Conservation (phyloP, 441 rosid species). For the Erysimum cheiri region DNA sequence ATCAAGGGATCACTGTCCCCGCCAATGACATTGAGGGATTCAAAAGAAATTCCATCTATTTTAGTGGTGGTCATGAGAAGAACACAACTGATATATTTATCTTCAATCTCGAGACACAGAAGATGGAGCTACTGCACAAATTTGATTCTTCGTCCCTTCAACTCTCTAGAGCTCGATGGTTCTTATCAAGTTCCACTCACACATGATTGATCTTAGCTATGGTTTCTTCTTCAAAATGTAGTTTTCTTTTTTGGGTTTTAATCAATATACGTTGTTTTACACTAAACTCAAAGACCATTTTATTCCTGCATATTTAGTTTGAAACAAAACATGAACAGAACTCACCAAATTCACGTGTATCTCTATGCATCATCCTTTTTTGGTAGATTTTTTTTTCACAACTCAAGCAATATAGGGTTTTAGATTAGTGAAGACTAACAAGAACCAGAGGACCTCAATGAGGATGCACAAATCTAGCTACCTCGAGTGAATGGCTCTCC, state of each 20-base stretch:
- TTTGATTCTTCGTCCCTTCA: not conserved
- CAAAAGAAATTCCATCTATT: conserved; percentile 16
- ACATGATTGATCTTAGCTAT: not conserved
- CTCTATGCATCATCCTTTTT: too few species aligned
- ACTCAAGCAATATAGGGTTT: too few species aligned
- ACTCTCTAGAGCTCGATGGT: not conserved
- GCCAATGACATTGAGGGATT: conserved; percentile 13
- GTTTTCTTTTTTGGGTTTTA: not conserved
- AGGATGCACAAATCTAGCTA: too few species aligned
- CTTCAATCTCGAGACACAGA: not conserved
- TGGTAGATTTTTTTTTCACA: too few species aligned
- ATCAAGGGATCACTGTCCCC: conserved; percentile 24
- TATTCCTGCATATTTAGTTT: too few species aligned
- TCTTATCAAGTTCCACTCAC: conserved; percentile 10
- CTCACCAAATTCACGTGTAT: too few species aligned
- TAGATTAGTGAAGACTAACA: too few species aligned
- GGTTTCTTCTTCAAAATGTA: not conserved
- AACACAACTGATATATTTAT: not conserved
- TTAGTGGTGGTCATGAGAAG: not conserved
- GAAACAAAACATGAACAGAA: too few species aligned
- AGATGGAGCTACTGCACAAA: not conserved
- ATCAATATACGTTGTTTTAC: not conserved
- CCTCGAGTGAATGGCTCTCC: too few species aligned
- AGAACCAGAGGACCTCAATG: too few species aligned
- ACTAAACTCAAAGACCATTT: not conserved